Evolutionary conservation across 192 early-diverging fungal species (phyloP).

Genomic region (Borealophlyctis nickersoniae): DNA sequence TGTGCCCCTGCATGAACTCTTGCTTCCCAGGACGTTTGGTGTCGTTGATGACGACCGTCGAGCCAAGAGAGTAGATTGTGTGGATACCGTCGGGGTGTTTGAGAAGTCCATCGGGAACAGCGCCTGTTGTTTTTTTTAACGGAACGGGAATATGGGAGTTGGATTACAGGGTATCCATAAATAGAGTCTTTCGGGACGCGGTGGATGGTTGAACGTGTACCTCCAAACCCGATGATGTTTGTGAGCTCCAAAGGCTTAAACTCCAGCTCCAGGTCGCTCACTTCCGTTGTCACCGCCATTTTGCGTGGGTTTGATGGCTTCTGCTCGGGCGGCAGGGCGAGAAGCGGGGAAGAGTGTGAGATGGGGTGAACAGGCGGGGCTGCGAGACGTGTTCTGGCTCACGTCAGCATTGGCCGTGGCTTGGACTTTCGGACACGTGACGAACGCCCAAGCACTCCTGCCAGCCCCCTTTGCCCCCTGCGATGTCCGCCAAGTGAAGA

Average conservation of each 20-base stretch:
- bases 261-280: conserved; percentile 8
- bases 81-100: conserved; percentile 56
- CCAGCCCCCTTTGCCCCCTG: too few species aligned
- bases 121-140: conserved; percentile 22
- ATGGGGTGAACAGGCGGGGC: too few species aligned
- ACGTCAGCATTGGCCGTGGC: too few species aligned
- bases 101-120: conserved; percentile 43
- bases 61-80: conserved; percentile 54
- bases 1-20: conserved; percentile 60
- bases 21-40: conserved; percentile 32
- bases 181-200: too few species aligned
- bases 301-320: too few species aligned
- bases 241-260: conserved; percentile 40
- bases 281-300: conserved; percentile 4
- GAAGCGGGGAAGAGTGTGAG: too few species aligned
- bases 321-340: too few species aligned
- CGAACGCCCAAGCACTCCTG: too few species aligned
- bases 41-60: conserved; percentile 50
- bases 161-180: neutral
- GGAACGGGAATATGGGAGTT: neutral
- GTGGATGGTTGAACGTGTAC: too few species aligned
- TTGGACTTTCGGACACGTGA: too few species aligned
- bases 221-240: conserved; percentile 53
- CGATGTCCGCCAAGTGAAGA: too few species aligned
- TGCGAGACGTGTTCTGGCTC: too few species aligned